A percentile compares a stretch with the other conserved stretches of the same genome.
phyloP scores from a whole-genome alignment of 179 eudicot species.

The Silene vulgaris region DNA sequence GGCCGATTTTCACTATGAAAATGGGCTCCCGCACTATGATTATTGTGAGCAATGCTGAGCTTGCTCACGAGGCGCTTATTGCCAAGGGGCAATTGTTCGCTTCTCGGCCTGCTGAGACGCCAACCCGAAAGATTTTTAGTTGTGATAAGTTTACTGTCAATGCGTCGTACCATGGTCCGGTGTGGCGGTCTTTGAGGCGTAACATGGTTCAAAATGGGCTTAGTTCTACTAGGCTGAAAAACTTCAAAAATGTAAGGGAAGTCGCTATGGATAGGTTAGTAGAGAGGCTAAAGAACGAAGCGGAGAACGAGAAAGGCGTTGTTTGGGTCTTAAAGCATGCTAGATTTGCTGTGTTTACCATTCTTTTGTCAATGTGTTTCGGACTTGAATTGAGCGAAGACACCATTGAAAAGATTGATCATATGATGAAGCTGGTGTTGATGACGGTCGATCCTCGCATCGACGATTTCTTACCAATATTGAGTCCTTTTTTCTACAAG shows the following conservation, averaged over 20 bases:
- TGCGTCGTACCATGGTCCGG: constrained; percentile 63
- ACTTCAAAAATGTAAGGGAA: constrained; percentile 36
- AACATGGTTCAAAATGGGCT: constrained; percentile 86
- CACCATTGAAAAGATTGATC: constrained; percentile 49
- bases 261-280: constrained; percentile 61
- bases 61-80: constrained; percentile 61
- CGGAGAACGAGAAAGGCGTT: constrained; percentile 41
- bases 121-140: constrained; percentile 66
- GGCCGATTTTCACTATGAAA: constrained; percentile 66
- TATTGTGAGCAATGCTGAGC: constrained; percentile 45
- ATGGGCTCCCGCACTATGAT: constrained; percentile 87
- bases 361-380: constrained; percentile 64
- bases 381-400: constrained; percentile 75
- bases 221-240: constrained; percentile 40
- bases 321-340: constrained; percentile 67
- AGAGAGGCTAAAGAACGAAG: constrained; percentile 44
- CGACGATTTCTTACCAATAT: constrained; percentile 63
- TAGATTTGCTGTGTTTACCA: constrained; percentile 69
- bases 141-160: constrained; percentile 77
- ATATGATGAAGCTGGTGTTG: constrained; percentile 65
- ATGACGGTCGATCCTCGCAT: constrained; percentile 63
- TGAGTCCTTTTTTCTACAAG: constrained; percentile 64
- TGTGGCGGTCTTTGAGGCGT: constrained; percentile 72
- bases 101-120: constrained; percentile 63
- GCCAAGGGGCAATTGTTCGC: constrained; percentile 65